phyloP scores from a whole-genome alignment of 768 basidiomycete genomes.

The Suillus fuscotomentosus region DNA sequence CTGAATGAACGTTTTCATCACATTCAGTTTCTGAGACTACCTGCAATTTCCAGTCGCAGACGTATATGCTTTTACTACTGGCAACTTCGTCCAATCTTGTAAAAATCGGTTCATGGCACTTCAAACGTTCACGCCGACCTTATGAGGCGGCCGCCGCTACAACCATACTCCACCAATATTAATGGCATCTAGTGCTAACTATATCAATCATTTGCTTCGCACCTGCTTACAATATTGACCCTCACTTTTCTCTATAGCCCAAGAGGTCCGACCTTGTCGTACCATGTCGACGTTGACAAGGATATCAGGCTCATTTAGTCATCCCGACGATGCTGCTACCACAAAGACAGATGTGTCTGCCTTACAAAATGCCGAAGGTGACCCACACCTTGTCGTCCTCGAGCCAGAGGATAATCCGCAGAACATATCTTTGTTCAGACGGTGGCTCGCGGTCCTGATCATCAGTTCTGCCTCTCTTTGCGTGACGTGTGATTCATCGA shows the following conservation, averaged over 20 bases:
- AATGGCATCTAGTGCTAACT: background rate
- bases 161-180: background rate
- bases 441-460: slow-evolving; percentile 48
- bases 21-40: background rate
- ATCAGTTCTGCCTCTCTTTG: slow-evolving; percentile 49
- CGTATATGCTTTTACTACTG: background rate
- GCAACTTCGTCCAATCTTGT: background rate
- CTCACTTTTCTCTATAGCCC: background rate
- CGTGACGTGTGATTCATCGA: slow-evolving; percentile 55
- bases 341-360: slow-evolving; percentile 4
- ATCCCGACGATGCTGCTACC: slow-evolving; percentile 9
- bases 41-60: background rate
- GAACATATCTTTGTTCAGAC: slow-evolving; percentile 35
- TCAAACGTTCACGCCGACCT: background rate
- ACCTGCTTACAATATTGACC: background rate
- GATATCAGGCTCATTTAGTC: slow-evolving; percentile 7
- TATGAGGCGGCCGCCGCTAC: background rate
- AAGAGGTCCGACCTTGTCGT: too few species aligned
- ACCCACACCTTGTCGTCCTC: slow-evolving; percentile 33
- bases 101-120: background rate
- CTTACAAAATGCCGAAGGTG: slow-evolving; percentile 6
- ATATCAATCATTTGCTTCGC: background rate
- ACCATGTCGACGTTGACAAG: slow-evolving; percentile 8
- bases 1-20: background rate
- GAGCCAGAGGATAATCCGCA: slow-evolving; percentile 44